Percentiles rank a stretch among this genome's conserved stretches.
phyloP scores from a whole-genome alignment of 805 yeast species.

The Yamadazyma sp. region DNA sequence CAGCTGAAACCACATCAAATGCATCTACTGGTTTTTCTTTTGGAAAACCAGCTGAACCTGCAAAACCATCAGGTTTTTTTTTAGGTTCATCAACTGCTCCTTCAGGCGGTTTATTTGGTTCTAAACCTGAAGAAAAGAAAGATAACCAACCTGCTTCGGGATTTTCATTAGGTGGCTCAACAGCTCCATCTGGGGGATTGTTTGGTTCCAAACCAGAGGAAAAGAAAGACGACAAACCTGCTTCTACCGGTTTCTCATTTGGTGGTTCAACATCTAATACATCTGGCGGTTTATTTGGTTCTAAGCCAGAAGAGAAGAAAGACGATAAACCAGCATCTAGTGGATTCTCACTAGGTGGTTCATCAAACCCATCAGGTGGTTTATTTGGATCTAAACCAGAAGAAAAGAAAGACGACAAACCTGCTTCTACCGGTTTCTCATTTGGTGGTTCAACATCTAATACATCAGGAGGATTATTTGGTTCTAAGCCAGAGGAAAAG shows the following conservation, averaged over 20 bases:
- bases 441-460: constrained; percentile 17
- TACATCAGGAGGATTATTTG: constrained; percentile 5
- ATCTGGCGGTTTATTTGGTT: constrained; percentile 14
- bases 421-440: constrained; percentile 17
- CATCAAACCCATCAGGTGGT: constrained; percentile 9
- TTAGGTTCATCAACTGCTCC: constrained; percentile 8
- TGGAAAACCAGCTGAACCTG: constrained; percentile 15
- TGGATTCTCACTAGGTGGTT: constrained; percentile 7
- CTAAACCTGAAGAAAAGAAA: constrained; percentile 14
- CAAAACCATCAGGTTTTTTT: constrained; percentile 15
- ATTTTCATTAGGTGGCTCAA: constrained; percentile 13
- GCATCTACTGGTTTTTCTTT: constrained; percentile 15
- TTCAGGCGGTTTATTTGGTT: constrained; percentile 15
- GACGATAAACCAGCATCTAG: constrained; percentile 6
- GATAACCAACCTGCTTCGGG: constrained; percentile 4
- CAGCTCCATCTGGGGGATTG: constrained; percentile 11
- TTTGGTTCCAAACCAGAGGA: constrained; percentile 17
- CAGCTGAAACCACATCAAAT: constrained; percentile 15
- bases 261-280: constrained; percentile 15
- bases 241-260: constrained; percentile 11
- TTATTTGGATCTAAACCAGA: constrained; percentile 14
- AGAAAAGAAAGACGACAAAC: constrained; percentile 14
- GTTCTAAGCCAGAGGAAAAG: constrained; percentile 12
- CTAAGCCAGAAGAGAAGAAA: constrained; percentile 15
- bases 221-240: constrained; percentile 8